Evolutionary conservation across 805 yeast species (phyloP).

Genomic region (Wickerhamiella brachini): DNA sequence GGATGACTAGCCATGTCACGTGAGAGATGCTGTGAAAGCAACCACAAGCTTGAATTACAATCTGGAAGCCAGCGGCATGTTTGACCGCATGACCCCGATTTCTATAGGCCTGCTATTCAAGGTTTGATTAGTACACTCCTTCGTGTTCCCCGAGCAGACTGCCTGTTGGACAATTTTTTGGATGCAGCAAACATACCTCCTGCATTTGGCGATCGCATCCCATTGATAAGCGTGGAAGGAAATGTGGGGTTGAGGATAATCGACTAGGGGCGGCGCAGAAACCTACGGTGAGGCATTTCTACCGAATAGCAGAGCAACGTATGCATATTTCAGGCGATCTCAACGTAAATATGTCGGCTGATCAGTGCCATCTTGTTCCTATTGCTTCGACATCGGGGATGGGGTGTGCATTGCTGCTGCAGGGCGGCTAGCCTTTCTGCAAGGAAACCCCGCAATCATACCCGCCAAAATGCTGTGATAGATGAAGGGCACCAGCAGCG

Average conservation of each 20-base stretch:
- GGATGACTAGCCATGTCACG: neutral
- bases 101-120: neutral
- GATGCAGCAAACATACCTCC: neutral
- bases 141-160: no score
- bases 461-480: neutral
- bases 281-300: neutral
- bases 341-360: neutral
- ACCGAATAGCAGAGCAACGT: neutral
- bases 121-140: neutral
- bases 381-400: neutral
- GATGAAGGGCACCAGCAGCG: no score
- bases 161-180: no score
- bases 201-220: neutral
- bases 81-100: neutral
- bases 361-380: neutral
- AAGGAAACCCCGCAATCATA: neutral
- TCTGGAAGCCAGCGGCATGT: neutral
- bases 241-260: neutral
- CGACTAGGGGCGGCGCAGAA: neutral
- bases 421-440: neutral
- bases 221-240: neutral
- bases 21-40: neutral
- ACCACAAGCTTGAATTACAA: neutral
- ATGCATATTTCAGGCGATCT: neutral
- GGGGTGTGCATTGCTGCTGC: neutral